Evolutionary conservation across 2,329 filamentous ascomycete genomes (phyloP).

Genomic region (Leptographium galeiforme): DNA sequence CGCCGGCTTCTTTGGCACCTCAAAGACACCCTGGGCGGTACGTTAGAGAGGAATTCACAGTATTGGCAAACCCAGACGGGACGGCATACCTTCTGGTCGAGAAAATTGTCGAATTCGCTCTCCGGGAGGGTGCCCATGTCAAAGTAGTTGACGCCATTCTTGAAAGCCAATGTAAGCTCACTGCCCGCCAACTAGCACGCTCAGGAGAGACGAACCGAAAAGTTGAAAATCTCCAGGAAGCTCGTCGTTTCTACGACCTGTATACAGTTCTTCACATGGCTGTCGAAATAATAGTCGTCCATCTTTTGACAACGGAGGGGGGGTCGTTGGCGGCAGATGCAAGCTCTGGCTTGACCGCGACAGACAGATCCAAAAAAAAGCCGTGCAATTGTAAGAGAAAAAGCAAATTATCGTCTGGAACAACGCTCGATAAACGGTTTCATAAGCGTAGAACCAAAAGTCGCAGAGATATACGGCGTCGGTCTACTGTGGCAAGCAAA

Average conservation of each 20-base stretch:
- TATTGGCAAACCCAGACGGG: background rate
- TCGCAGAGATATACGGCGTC: no score
- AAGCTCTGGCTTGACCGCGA: no score
- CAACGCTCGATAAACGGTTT: no score
- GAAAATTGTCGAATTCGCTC: conserved; percentile 42
- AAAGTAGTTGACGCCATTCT: conserved; percentile 38
- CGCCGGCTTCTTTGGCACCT: conserved; percentile 23
- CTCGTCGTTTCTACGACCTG: conserved; percentile 37
- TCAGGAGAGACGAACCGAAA: conserved; percentile 27
- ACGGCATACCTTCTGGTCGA: conserved; percentile 28
- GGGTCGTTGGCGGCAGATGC: no score
- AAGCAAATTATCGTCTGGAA: no score
- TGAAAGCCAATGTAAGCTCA: background rate
- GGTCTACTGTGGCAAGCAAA: no score
- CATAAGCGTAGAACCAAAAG: no score
- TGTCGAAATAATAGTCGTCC: conserved; percentile 46
- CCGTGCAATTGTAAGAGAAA: no score
- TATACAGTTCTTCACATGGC: conserved; percentile 32
- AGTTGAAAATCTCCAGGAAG: conserved; percentile 47
- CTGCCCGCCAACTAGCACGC: background rate
- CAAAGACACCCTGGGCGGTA: conserved; percentile 1
- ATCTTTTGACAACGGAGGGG: conserved; percentile 20
- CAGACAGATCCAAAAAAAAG: no score
- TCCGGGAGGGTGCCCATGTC: conserved; percentile 35
- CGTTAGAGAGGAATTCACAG: background rate